Evolutionary conservation across 2,329 filamentous ascomycete genomes (phyloP), one percentile per base, ranked within the genome.

Genomic region (Sclerotinia glacialis): DNA sequence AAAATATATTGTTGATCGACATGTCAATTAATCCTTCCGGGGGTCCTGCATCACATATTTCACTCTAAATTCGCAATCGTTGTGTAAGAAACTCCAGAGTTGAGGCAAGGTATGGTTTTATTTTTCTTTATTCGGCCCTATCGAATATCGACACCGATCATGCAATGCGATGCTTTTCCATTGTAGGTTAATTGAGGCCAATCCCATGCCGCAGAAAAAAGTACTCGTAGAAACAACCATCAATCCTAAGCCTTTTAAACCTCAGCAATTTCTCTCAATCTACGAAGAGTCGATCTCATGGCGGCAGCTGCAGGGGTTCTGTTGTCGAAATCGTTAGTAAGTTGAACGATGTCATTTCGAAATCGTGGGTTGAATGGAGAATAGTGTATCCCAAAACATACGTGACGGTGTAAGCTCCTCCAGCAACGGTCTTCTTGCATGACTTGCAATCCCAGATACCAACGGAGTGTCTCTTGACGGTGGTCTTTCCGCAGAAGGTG

Each of bases 401-500:
- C 94, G 95, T 90, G 81, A 98, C 90, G 77, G 88, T 90, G 87
- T 96, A 98, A 78, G 94, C 95, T 83, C 94, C 92, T 82, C 92
- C 92, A 77, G 92, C 94, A 76, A 94, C 86, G 78, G 89, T 92
- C 90, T 97, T 97, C 82, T 91, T 89, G 90, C 95, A 98, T 70
- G 89, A 86, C 82, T 88, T 90, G 91, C 95, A 99, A 82, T 94
- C 87, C 94, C 94, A 97, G 87, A 97, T 97, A 78, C 93, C 93
- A 77, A 94, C 91, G 72, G 92, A 89, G 79, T 92, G 86, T 79
- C 94, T 89, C 86, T 93, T 93, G 79, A 97, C 93, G 77, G 89
- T 91, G 80, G 88, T 89, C 90, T 98, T 98, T 80, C 94, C 94
- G 88, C 93, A 97, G 91, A 98, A 99, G 74, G 93, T 94, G 89